phyloP scores from a whole-genome alignment of 2,329 filamentous ascomycete genomes.

The Massarina eburnea region DNA sequence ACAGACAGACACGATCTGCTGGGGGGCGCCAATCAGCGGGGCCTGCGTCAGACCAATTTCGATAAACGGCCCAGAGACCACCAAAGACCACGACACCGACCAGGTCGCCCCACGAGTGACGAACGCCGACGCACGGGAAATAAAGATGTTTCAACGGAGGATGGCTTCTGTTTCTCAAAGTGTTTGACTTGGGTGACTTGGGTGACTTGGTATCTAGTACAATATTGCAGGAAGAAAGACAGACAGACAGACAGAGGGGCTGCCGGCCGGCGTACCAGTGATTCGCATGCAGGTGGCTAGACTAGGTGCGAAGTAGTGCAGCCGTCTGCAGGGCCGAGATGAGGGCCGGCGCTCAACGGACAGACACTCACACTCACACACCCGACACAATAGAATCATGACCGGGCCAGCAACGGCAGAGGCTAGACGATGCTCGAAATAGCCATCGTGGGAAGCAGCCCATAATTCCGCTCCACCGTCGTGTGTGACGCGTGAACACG shows the following conservation, averaged over 20 bases:
- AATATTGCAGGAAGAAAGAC: no score
- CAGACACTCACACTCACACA: no score
- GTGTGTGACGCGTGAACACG: neutral
- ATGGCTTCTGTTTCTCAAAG: no score
- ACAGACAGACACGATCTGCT: neutral
- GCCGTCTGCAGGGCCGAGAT: neutral
- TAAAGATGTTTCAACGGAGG: no score
- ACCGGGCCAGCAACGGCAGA: slow-evolving; percentile 12
- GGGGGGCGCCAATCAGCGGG: slow-evolving; percentile 3
- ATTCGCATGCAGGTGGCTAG: no score
- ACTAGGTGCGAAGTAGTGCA: no score
- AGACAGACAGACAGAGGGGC: no score
- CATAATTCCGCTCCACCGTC: neutral
- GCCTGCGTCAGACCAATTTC: slow-evolving; percentile 5
- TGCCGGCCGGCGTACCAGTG: no score
- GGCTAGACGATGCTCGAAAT: slow-evolving; percentile 1
- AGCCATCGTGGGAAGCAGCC: neutral
- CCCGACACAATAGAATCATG: no score
- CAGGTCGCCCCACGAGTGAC: slow-evolving; percentile 8
- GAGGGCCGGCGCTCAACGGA: neutral
- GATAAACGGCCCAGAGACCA: neutral
- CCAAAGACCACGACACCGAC: neutral
- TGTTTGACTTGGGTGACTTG: no score
- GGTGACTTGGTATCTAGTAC: no score
- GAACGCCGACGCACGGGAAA: slow-evolving; percentile 2